phyloP scores from a whole-genome alignment of 179 eudicot species.

The Silene vulgaris region DNA sequence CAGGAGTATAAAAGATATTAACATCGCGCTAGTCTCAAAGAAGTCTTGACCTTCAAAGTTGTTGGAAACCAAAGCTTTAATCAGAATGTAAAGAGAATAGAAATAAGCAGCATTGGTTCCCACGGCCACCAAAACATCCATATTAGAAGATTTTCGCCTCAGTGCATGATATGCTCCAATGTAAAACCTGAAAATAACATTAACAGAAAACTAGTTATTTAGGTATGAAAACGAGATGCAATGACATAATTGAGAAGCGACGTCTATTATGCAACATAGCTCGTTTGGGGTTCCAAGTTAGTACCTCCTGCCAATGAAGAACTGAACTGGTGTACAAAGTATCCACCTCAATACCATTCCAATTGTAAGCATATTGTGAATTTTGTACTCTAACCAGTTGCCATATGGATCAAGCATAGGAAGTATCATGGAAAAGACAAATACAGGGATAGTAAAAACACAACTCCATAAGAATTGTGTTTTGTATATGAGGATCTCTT shows the following conservation, averaged over 20 bases:
- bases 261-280: constrained; percentile 5
- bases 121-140: constrained; percentile 94
- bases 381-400: constrained; percentile 72
- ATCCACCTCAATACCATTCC: constrained; percentile 81
- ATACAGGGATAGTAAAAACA: constrained; percentile 69
- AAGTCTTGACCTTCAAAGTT: constrained; percentile 78
- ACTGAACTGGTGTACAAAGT: constrained; percentile 85
- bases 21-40: constrained; percentile 95
- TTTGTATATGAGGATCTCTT: constrained; percentile 51
- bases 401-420: constrained; percentile 88
- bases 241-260: constrained; percentile 1
- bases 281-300: constrained; percentile 7
- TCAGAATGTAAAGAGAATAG: constrained; percentile 65
- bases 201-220: constrained; percentile 10
- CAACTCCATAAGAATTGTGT: constrained; percentile 85
- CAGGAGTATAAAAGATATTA: constrained; percentile 85
- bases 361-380: constrained; percentile 66
- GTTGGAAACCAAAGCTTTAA: constrained; percentile 56
- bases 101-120: constrained; percentile 97
- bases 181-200: constrained; percentile 60
- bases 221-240: constrained; percentile 2
- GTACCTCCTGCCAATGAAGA: constrained; percentile 80
- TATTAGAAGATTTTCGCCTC: constrained; percentile 78
- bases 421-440: constrained; percentile 76
- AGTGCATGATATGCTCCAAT: constrained; percentile 84